Evolutionary conservation across 2,329 filamentous ascomycete genomes (phyloP), one percentile per base, ranked within the genome.

Genomic region (Saccharata proteae): DNA sequence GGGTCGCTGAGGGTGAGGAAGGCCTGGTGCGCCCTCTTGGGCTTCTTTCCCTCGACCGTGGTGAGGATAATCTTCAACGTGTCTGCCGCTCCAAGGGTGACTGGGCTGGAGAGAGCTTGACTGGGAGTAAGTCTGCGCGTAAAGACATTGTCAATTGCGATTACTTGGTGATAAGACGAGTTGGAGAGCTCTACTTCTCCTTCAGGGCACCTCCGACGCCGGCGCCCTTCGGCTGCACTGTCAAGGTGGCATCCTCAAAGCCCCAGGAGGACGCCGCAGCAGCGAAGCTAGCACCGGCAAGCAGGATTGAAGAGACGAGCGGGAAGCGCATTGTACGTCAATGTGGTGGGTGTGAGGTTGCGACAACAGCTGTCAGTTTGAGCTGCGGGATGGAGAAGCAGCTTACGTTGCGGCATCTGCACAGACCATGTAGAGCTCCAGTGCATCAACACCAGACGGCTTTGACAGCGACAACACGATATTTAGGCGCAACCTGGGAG

Each of bases 1-100:
- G 69, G 62, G 45, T 96, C 85, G 45, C 73, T 77, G 36, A 98
- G 59, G 11, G 90, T 68, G 32, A 98, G 67, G 64, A 94, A 94
- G 5, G 85, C 85, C 60, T 98, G 90, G 59, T 98, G 90, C 45
- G 90, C 84, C 42, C 81, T 75, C 67, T 85, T 88, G 27, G 73
- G 69, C 45, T 75, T 77, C 58, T 76, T 75, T 51, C 72, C 77
- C 49, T 93, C 83, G 52, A 80, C 79, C 6, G 83, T 71, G 19
- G 84, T 93, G 47, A 98, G 62, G 43, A 75, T 60, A 43, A 98
- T 62, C 64, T 90, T 93, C 49, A 96, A 65, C 24, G 75, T 74
- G 51, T 92, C 85, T 32, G 71, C 55, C 32, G 67, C 58, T 39
- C 74, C 72, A 39, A 96, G 64, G 8, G 66, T 57, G 24, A 94